Evolutionary conservation across 108 stramenopile species (phyloP).

Genomic region (Seminavis robusta): DNA sequence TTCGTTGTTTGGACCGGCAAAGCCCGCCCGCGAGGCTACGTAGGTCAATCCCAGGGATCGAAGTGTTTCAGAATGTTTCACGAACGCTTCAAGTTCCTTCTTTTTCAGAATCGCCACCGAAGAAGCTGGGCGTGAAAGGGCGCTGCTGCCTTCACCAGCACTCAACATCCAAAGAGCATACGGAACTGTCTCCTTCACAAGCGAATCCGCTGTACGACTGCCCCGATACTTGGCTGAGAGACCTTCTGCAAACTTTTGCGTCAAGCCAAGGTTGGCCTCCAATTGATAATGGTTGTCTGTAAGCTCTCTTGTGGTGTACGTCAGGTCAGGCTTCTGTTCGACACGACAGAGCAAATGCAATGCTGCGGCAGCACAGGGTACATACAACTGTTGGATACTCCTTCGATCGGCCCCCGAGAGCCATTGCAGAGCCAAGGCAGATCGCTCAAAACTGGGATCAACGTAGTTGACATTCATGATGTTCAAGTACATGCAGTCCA

Average conservation of each 20-base stretch:
- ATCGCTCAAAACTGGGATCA: conserved; percentile 79
- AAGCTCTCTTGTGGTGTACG: conserved; percentile 54
- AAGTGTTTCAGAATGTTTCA: conserved; percentile 53
- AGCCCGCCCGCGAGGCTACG: conserved; percentile 29
- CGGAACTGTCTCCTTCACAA: conserved; percentile 58
- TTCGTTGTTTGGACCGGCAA: background rate
- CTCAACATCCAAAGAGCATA: conserved; percentile 68
- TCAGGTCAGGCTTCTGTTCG: conserved; percentile 63
- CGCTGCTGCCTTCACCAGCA: conserved; percentile 48
- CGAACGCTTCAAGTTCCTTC: conserved; percentile 53
- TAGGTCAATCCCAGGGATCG: conserved; percentile 74
- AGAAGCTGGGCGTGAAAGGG: conserved; percentile 59
- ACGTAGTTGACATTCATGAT: conserved; percentile 64
- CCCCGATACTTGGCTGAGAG: conserved; percentile 35
- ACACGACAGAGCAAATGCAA: conserved; percentile 79
- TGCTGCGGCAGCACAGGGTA: conserved; percentile 65
- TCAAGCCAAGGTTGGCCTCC: conserved; percentile 56
- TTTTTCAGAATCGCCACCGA: conserved; percentile 61
- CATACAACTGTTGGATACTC: conserved; percentile 40
- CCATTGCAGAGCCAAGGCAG: conserved; percentile 62
- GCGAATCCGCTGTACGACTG: background rate
- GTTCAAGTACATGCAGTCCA: conserved; percentile 74
- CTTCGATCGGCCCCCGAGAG: conserved; percentile 52
- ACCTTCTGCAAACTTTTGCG: conserved; percentile 68
- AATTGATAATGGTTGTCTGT: conserved; percentile 49